phyloP scores from a whole-genome alignment of 345 rosid genomes.

The Linum trigynum region DNA sequence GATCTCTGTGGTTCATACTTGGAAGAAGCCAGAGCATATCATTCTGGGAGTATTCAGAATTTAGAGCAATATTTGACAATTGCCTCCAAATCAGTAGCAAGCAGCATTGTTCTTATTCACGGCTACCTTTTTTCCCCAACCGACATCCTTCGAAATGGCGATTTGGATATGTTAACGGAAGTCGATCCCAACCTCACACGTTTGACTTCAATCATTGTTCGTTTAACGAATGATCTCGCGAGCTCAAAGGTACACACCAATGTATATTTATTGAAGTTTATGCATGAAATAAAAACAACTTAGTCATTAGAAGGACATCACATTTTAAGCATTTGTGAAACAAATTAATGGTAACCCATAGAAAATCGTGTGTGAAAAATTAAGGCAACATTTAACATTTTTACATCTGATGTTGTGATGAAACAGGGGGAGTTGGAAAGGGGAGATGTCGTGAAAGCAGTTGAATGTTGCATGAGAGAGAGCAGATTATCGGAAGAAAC shows the following conservation, averaged over 20 bases:
- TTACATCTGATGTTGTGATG: neutral
- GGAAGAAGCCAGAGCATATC: conserved; percentile 11
- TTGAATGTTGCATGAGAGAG: conserved; percentile 22
- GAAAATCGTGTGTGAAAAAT: neutral
- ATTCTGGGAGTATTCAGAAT: conserved; percentile 6
- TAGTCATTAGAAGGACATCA: no score
- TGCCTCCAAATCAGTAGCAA: conserved; percentile 1
- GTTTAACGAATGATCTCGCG: conserved; percentile 15
- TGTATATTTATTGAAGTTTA: no score
- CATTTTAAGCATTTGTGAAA: no score
- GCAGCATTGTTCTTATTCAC: neutral
- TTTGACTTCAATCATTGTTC: neutral
- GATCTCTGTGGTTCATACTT: conserved; percentile 13
- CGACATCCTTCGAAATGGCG: neutral
- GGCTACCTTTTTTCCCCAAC: neutral
- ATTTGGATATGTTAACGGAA: neutral
- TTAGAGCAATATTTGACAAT: conserved; percentile 17
- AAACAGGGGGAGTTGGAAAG: conserved; percentile 16
- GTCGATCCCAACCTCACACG: neutral
- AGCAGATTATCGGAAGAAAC: conserved; percentile 13
- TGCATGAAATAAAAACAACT: no score
- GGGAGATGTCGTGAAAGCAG: conserved; percentile 19
- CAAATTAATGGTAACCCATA: no score
- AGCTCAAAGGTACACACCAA: conserved; percentile 9
- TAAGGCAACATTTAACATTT: no score